Evolutionary conservation across 495 filamentous ascomycete species (phyloP).

Genomic region (Aspergillus panamensis): DNA sequence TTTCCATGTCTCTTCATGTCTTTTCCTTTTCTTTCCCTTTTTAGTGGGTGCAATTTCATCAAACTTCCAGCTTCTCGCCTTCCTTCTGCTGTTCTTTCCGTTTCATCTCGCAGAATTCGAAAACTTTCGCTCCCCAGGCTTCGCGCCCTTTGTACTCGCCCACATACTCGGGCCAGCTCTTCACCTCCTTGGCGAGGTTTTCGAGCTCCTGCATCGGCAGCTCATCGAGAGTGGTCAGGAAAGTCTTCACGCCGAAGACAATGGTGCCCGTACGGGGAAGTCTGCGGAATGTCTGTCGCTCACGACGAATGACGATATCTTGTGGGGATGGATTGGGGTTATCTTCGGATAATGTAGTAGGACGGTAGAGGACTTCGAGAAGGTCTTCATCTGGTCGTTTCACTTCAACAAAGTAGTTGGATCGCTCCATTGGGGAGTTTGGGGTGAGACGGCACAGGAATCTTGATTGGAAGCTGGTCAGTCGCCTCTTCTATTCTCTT

Average conservation of each 20-base stretch:
- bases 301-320: slow-evolving; percentile 49
- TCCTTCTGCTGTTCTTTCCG: slow-evolving; percentile 8
- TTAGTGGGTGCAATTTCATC: slow-evolving; percentile 1
- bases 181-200: slow-evolving; percentile 47
- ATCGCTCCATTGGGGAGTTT: slow-evolving; percentile 49
- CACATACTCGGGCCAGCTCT: slow-evolving; percentile 51
- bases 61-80: slow-evolving; percentile 25
- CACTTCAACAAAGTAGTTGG: slow-evolving; percentile 53
- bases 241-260: slow-evolving; percentile 55
- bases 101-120: slow-evolving; percentile 42
- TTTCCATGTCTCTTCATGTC: neutral
- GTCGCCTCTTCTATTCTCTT: slow-evolving; percentile 2
- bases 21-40: neutral
- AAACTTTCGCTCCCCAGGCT: slow-evolving; percentile 46
- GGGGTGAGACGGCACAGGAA: slow-evolving; percentile 49
- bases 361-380: slow-evolving; percentile 41
- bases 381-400: slow-evolving; percentile 41
- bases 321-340: slow-evolving; percentile 33
- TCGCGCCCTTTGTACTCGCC: slow-evolving; percentile 50
- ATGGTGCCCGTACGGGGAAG: slow-evolving; percentile 47
- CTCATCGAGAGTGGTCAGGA: slow-evolving; percentile 44
- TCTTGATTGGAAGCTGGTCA: slow-evolving; percentile 24
- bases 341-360: slow-evolving; percentile 32
- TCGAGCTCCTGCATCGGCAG: slow-evolving; percentile 43
- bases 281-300: slow-evolving; percentile 54